These are phyloP conservation scores for Viridothelium virens DNA, from an alignment of 495 filamentous ascomycete species.

Conservation along the genomic window DNA sequence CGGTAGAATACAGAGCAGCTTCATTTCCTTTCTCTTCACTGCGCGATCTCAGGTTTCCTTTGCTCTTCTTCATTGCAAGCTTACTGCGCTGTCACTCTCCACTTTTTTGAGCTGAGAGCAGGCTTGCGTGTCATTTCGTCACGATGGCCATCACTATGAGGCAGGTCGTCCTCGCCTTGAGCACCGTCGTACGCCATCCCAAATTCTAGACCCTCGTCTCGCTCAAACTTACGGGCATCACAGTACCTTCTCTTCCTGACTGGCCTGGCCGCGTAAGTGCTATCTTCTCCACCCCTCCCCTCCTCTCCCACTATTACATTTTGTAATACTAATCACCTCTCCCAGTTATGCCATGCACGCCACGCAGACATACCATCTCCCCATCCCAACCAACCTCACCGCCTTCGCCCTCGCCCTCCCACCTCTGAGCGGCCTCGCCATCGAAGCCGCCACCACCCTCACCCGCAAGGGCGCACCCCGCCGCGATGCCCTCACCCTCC, in stretches of 20 bases:
- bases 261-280: constrained; percentile 24
- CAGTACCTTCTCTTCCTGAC: constrained; percentile 33
- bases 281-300: background rate
- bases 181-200: constrained; percentile 21
- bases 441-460: constrained; percentile 42
- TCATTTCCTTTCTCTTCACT: background rate
- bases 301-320: background rate
- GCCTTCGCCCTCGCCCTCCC: constrained; percentile 47
- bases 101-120: background rate
- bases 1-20: background rate
- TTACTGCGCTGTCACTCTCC: background rate
- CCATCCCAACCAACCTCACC: constrained; percentile 42
- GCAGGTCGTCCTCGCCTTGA: constrained; percentile 21
- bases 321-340: background rate
- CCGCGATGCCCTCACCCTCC: constrained; percentile 31
- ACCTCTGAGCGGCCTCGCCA: constrained; percentile 41
- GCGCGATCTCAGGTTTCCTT: background rate
- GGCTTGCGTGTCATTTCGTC: background rate
- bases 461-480: constrained; percentile 33
- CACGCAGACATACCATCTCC: constrained; percentile 43
- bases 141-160: constrained; percentile 22
- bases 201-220: background rate
- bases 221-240: constrained; percentile 9
- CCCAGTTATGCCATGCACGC: constrained; percentile 45
- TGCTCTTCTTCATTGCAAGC: background rate